phyloP scores from a whole-genome alignment of 306 rosid species.

The Cicer chorassanicum region DNA sequence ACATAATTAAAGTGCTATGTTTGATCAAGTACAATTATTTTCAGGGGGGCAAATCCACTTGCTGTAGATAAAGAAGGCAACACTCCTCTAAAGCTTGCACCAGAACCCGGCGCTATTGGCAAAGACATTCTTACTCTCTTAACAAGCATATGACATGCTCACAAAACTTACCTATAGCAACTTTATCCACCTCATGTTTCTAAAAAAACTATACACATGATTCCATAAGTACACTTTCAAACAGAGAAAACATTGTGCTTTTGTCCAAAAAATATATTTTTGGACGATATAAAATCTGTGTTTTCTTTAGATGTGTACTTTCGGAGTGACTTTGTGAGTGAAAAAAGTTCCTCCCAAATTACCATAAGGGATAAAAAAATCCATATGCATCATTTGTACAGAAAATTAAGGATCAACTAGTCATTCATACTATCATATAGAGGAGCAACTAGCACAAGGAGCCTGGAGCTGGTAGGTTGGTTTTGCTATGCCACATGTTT shows the following conservation, averaged over 20 bases:
- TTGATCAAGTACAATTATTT: slow-evolving; percentile 30
- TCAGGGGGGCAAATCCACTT: slow-evolving; percentile 69
- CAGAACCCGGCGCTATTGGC: slow-evolving; percentile 47
- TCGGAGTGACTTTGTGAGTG: too few relatives aligned
- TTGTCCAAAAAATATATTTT: too few relatives aligned
- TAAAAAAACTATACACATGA: too few relatives aligned
- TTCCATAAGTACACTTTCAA: too few relatives aligned
- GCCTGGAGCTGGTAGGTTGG: slow-evolving; percentile 15
- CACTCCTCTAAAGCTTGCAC: slow-evolving; percentile 56
- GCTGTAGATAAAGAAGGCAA: slow-evolving; percentile 60
- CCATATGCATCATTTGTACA: not conserved
- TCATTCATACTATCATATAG: not conserved
- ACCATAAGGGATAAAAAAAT: not conserved
- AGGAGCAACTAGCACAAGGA: not conserved
- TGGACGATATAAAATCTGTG: too few relatives aligned
- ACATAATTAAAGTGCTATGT: not conserved
- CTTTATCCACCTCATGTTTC: too few relatives aligned
- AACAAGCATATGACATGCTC: slow-evolving; percentile 45
- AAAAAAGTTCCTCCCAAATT: too few relatives aligned
- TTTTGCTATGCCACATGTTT: slow-evolving; percentile 31
- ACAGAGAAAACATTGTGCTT: too few relatives aligned
- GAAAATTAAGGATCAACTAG: slow-evolving; percentile 21
- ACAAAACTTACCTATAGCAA: not conserved
- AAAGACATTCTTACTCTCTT: slow-evolving; percentile 53
- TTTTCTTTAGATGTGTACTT: too few relatives aligned